A percentile compares a stretch with the other conserved stretches of the same genome.
These are phyloP conservation scores for Mucor velutinosus DNA, from an alignment of 371 early-diverging fungal species.

Conservation along the genomic window DNA sequence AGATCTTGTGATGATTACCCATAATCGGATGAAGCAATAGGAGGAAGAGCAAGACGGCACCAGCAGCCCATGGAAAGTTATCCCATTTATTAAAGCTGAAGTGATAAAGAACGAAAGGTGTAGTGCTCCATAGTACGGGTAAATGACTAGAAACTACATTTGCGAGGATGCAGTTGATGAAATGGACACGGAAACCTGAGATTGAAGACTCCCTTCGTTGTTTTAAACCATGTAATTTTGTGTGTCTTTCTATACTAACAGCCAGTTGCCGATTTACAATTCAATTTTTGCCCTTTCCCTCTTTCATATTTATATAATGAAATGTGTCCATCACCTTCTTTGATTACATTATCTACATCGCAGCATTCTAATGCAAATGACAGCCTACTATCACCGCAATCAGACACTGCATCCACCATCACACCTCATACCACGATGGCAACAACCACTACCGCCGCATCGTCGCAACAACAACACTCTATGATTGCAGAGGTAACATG, in stretches of 20 bases:
- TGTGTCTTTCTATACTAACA: neutral
- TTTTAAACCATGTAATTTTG: neutral
- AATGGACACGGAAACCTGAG: too few relatives aligned
- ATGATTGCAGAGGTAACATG: slow-evolving; percentile 13
- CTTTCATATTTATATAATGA: neutral
- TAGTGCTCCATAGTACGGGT: too few relatives aligned
- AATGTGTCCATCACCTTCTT: slow-evolving; percentile 22
- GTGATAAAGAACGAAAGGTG: too few relatives aligned
- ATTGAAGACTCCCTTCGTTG: neutral
- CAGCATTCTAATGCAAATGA: neutral
- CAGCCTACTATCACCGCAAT: neutral
- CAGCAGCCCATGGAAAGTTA: too few relatives aligned
- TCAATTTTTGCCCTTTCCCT: neutral
- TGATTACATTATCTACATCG: slow-evolving; percentile 2
- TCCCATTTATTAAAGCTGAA: too few relatives aligned
- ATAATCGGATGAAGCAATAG: too few relatives aligned
- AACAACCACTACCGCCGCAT: neutral
- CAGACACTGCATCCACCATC: neutral
- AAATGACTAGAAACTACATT: too few relatives aligned
- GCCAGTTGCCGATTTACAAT: neutral
- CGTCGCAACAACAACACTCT: neutral
- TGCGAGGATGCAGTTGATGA: too few relatives aligned
- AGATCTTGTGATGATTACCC: too few relatives aligned
- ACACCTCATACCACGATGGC: neutral
- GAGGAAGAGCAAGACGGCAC: too few relatives aligned